A percentile compares a stretch with the other conserved stretches of the same genome.
These are phyloP conservation scores for Euphorbia corollata DNA, from an alignment of 441 rosid species.

Conservation along the genomic window DNA sequence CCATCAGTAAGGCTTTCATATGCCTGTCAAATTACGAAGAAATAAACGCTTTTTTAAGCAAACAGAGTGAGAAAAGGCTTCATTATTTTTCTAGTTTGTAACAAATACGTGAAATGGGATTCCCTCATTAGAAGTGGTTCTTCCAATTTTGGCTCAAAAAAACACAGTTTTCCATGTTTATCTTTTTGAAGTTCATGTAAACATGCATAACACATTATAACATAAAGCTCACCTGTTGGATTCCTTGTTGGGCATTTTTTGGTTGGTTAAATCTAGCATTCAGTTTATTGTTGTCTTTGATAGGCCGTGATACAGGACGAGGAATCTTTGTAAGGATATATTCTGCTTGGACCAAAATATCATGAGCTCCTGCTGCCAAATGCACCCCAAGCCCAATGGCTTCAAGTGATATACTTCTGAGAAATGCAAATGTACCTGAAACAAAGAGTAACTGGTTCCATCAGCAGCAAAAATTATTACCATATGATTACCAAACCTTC, in stretches of 20 bases:
- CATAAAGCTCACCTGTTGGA: constrained; percentile 52
- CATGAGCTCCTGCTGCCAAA: constrained; percentile 88
- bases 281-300: constrained; percentile 40
- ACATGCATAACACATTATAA: background rate
- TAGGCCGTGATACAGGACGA: constrained; percentile 46
- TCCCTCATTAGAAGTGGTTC: background rate
- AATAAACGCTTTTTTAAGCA: constrained; percentile 7
- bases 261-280: constrained; percentile 80
- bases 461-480: background rate
- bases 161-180: background rate
- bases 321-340: constrained; percentile 48
- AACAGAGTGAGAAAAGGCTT: background rate
- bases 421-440: constrained; percentile 86
- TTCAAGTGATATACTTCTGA: constrained; percentile 87
- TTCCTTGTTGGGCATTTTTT: constrained; percentile 82
- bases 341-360: constrained; percentile 79
- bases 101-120: background rate
- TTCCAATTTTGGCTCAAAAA: background rate
- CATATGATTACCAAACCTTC: background rate
- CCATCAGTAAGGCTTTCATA: constrained; percentile 81
- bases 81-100: background rate
- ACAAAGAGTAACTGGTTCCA: constrained; percentile 4
- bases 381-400: constrained; percentile 96
- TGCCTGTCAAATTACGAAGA: constrained; percentile 48
- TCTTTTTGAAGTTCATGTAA: background rate